phyloP scores from a whole-genome alignment of 805 yeast species.

The Millerozyma acaciae region DNA sequence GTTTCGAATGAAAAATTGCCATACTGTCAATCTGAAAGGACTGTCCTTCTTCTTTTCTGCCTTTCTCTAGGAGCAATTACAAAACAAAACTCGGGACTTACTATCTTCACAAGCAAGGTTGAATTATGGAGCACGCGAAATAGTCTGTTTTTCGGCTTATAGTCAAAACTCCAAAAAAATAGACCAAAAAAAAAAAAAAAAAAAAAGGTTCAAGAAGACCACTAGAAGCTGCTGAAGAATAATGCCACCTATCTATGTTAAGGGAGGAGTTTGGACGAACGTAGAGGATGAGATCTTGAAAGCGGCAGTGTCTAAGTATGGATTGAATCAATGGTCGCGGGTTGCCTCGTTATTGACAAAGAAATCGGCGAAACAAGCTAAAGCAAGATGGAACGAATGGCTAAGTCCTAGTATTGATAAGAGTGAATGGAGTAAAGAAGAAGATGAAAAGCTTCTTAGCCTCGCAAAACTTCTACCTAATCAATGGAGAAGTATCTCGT shows the following conservation, averaged over 20 bases:
- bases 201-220: too few species aligned
- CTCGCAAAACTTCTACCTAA: constrained; percentile 75
- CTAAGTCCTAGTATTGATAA: constrained; percentile 69
- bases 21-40: too few species aligned
- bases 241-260: constrained; percentile 63
- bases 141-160: too few species aligned
- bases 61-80: too few species aligned
- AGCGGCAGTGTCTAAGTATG: constrained; percentile 91
- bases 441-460: constrained; percentile 67
- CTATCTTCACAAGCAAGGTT: too few species aligned
- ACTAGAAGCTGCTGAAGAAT: too few species aligned
- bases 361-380: constrained; percentile 88
- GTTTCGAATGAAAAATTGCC: constrained; percentile 65
- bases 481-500: constrained; percentile 92
- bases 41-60: too few species aligned
- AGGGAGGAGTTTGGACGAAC: constrained; percentile 90
- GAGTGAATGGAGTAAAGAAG: constrained; percentile 66
- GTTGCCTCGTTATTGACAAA: constrained; percentile 81
- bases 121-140: too few species aligned
- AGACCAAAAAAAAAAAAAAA: too few species aligned
- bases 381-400: constrained; percentile 90
- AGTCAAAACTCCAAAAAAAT: too few species aligned
- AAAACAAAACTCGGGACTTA: too few species aligned
- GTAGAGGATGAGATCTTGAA: constrained; percentile 79
- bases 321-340: constrained; percentile 91